These are phyloP conservation scores for Aspergillus vadensis DNA, from an alignment of 2,329 filamentous ascomycete species.

Conservation along the genomic window DNA sequence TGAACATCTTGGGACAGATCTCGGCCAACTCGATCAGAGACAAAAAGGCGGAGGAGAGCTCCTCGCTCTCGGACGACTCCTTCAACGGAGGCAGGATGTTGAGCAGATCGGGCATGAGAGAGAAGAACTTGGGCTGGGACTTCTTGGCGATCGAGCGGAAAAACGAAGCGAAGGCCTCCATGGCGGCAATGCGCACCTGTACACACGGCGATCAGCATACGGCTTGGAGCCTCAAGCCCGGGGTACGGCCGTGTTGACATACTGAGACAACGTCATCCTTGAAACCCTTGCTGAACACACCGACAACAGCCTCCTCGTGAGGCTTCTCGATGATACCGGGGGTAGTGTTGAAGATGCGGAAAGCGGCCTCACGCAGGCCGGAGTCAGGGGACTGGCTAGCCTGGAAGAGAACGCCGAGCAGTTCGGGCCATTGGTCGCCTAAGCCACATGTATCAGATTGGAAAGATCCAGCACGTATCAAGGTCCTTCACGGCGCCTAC, in stretches of 20 bases:
- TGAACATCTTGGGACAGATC: slow-evolving; percentile 96
- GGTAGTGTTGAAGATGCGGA: slow-evolving; percentile 92
- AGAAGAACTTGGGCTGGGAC: slow-evolving; percentile 82
- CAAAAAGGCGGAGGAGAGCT: slow-evolving; percentile 85
- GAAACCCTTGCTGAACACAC: slow-evolving; percentile 88
- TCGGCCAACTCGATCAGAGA: slow-evolving; percentile 94
- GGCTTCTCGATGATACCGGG: slow-evolving; percentile 95
- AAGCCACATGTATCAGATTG: slow-evolving; percentile 14
- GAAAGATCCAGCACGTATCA: slow-evolving; percentile 1
- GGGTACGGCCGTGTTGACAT: slow-evolving; percentile 32
- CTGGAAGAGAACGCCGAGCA: slow-evolving; percentile 82
- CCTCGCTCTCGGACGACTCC: slow-evolving; percentile 84
- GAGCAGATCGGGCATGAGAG: slow-evolving; percentile 83
- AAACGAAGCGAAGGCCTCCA: slow-evolving; percentile 96
- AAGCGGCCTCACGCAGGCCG: slow-evolving; percentile 86
- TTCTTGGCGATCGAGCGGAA: slow-evolving; percentile 91
- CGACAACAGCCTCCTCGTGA: slow-evolving; percentile 85
- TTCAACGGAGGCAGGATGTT: slow-evolving; percentile 95
- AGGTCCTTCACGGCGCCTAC: slow-evolving; percentile 54
- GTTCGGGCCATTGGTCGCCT: slow-evolving; percentile 87
- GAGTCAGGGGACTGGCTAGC: slow-evolving; percentile 83
- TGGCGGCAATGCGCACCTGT: slow-evolving; percentile 85
- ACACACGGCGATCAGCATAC: slow-evolving; percentile 16
- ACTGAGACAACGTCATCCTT: slow-evolving; percentile 82
- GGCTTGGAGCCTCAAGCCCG: slow-evolving; percentile 6